Percentiles rank a stretch among this genome's conserved stretches.
These are phyloP conservation scores for Boletus rubroflammeus DNA, from an alignment of 768 basidiomycete genomes.

Conservation along the genomic window DNA sequence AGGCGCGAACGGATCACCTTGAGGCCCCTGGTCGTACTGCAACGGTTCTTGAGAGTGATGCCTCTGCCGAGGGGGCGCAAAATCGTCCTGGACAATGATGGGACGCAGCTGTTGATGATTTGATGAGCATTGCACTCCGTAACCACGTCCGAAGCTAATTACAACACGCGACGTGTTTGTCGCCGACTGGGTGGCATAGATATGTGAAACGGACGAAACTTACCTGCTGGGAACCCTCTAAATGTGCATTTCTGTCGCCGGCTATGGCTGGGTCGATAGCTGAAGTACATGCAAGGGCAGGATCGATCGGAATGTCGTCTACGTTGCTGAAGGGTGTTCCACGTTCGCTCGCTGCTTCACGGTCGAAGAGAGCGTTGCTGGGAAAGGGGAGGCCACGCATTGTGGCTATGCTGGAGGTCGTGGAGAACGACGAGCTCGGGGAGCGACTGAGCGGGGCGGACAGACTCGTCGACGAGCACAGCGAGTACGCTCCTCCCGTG, in stretches of 20 bases:
- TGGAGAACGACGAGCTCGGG: constrained; percentile 14
- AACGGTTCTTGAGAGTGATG: constrained; percentile 34
- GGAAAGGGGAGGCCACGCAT: constrained; percentile 65
- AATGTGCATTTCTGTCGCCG: constrained; percentile 19
- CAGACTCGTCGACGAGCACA: constrained; percentile 38
- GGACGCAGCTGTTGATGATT: constrained; percentile 23
- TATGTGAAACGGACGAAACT: constrained; percentile 29
- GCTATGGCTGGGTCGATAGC: constrained; percentile 54
- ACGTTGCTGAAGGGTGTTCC: constrained; percentile 54
- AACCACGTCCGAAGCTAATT: constrained; percentile 29
- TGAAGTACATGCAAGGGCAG: constrained; percentile 50
- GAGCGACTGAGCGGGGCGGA: constrained; percentile 10
- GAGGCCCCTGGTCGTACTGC: constrained; percentile 70
- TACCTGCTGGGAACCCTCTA: constrained; percentile 33
- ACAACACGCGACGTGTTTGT: constrained; percentile 71
- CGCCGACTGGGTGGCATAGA: constrained; percentile 21
- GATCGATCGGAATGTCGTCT: constrained; percentile 80
- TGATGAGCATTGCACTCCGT: constrained; percentile 19
- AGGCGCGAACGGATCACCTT: constrained; percentile 81
- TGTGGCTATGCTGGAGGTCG: constrained; percentile 10
- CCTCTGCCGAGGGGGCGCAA: constrained; percentile 11
- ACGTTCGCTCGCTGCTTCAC: constrained; percentile 56
- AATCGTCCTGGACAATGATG: constrained; percentile 30
- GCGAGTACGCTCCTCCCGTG: constrained; percentile 32
- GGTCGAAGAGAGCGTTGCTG: constrained; percentile 41